phyloP scores from a whole-genome alignment of 1,139 yeast species.

The Yamadazyma pseudoaaseri region DNA sequence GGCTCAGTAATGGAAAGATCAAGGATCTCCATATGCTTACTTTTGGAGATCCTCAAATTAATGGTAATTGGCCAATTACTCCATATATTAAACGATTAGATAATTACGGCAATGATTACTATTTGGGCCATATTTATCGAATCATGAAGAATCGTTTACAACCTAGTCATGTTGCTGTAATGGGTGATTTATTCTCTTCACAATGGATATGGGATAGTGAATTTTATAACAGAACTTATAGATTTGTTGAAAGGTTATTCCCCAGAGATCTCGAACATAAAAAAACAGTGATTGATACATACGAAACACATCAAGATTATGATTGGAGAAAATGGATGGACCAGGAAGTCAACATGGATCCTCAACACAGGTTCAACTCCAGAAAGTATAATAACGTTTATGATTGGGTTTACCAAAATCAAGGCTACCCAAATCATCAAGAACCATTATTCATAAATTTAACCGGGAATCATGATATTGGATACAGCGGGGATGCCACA shows the following conservation, averaged over 20 bases:
- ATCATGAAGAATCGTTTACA: conserved; percentile 59
- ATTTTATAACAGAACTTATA: conserved; percentile 70
- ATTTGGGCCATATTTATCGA: conserved; percentile 76
- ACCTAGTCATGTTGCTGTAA: conserved; percentile 82
- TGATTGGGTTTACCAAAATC: conserved; percentile 57
- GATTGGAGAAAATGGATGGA: conserved; percentile 54
- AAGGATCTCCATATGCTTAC: conserved; percentile 66
- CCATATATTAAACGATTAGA: conserved; percentile 77
- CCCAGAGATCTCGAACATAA: conserved; percentile 53
- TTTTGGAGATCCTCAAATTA: conserved; percentile 95
- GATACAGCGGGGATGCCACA: conserved; percentile 93
- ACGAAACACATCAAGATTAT: conserved; percentile 45
- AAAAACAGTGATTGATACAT: conserved; percentile 45
- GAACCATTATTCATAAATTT: conserved; percentile 70
- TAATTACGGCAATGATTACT: conserved; percentile 84
- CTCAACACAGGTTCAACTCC: conserved; percentile 44
- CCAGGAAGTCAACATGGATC: conserved; percentile 37
- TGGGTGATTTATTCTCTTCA: conserved; percentile 93
- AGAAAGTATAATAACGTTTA: conserved; percentile 57
- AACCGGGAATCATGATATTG: conserved; percentile 95
- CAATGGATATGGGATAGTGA: conserved; percentile 94
- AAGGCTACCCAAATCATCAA: conserved; percentile 30
- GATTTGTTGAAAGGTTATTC: conserved; percentile 68
- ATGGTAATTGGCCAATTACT: conserved; percentile 76
- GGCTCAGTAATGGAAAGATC: conserved; percentile 12